These are phyloP conservation scores for Macrophomina phaseolina DNA, from an alignment of 2,329 filamentous ascomycete genomes.

Conservation along the genomic window DNA sequence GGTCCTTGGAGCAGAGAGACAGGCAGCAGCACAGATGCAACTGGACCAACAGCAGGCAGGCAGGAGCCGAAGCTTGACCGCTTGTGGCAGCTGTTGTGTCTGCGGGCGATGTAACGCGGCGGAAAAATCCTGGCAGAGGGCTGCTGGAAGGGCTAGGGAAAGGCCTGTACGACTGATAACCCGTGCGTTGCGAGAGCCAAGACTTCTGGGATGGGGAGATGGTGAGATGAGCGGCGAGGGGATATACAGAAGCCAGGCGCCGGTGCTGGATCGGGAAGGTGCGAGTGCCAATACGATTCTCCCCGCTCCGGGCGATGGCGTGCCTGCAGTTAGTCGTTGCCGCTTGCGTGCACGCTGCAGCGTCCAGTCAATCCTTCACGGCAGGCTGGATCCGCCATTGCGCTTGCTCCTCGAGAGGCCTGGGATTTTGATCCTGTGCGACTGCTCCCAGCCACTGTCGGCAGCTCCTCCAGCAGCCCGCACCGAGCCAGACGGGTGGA, in stretches of 20 bases:
- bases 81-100: slow-evolving; percentile 18
- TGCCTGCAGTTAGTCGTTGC: slow-evolving; percentile 13
- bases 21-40: slow-evolving; percentile 2
- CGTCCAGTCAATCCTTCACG: slow-evolving; percentile 11
- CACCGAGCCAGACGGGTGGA: background rate
- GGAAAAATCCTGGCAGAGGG: slow-evolving; percentile 11
- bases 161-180: slow-evolving; percentile 8
- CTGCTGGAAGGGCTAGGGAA: background rate
- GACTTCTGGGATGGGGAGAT: slow-evolving; percentile 14
- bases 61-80: slow-evolving; percentile 6
- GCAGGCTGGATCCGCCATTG: background rate
- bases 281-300: slow-evolving; percentile 4
- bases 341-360: background rate
- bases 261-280: slow-evolving; percentile 14
- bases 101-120: slow-evolving; percentile 18
- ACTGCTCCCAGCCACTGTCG: background rate
- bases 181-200: slow-evolving; percentile 19
- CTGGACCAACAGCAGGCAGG: background rate
- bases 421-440: background rate
- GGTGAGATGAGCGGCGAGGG: slow-evolving; percentile 16
- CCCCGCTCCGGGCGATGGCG: slow-evolving; percentile 1
- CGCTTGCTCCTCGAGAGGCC: background rate
- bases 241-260: slow-evolving; percentile 23
- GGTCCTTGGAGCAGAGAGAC: background rate
- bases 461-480: background rate